A percentile compares a stretch with the other conserved stretches of the same genome.
Evolutionary conservation across 805 yeast species (phyloP).

Genomic region (Grigorovia jiainica): DNA sequence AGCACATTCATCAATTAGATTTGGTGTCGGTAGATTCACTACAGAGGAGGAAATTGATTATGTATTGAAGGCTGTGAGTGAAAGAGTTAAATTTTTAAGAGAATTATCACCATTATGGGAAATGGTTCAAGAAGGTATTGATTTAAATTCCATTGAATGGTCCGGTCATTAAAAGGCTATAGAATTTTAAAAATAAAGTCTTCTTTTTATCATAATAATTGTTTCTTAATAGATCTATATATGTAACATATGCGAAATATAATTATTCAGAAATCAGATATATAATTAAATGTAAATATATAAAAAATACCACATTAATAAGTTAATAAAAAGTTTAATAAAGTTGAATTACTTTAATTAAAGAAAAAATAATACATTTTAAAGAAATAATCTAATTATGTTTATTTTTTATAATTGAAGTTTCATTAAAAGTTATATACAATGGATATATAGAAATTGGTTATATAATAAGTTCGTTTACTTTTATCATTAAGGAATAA

Average conservation of each 20-base stretch:
- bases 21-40: constrained; percentile 94
- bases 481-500: no score
- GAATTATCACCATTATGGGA: constrained; percentile 96
- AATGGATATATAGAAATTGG: background rate
- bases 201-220: no score
- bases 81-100: constrained; percentile 84
- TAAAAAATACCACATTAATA: no score
- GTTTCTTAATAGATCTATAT: no score
- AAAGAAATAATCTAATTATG: no score
- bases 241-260: no score
- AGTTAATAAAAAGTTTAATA: no score
- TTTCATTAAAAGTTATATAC: background rate
- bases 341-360: no score
- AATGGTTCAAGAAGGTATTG: constrained; percentile 98
- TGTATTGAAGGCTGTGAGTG: constrained; percentile 78
- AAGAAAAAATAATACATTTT: no score
- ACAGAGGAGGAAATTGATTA: constrained; percentile 94
- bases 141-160: constrained; percentile 90
- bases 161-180: constrained; percentile 69
- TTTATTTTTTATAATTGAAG: background rate
- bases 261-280: background rate
- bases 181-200: no score
- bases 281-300: no score
- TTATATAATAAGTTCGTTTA: no score
- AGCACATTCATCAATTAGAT: constrained; percentile 96